Percentiles rank a stretch among this genome's conserved stretches.
Evolutionary conservation across 768 basidiomycete genomes (phyloP).

Genomic region (Vishniacozyma victoriae): DNA sequence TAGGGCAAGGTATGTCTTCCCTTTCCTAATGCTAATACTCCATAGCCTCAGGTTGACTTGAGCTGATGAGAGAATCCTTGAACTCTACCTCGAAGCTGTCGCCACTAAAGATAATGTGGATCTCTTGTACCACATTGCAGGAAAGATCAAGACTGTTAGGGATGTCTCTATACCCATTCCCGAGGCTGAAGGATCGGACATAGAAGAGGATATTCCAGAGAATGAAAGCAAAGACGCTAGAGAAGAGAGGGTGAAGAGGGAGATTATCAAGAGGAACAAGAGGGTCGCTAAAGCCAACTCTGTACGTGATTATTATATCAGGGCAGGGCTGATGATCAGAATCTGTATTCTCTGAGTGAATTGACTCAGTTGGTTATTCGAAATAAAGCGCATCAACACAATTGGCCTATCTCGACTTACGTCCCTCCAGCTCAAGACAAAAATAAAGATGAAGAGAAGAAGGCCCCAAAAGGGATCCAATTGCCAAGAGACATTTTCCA

Average conservation of each 20-base stretch:
- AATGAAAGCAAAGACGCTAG: background rate
- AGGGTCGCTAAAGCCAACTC: no score
- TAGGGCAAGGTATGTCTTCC: no score
- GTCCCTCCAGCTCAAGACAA: no score
- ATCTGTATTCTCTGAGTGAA: slow-evolving; percentile 80
- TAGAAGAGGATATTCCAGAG: slow-evolving; percentile 58
- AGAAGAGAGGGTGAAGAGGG: background rate
- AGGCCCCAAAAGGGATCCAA: slow-evolving; percentile 72
- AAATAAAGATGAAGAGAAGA: no score
- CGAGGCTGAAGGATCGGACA: no score
- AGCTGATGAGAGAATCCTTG: slow-evolving; percentile 63
- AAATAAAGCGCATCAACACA: slow-evolving; percentile 56
- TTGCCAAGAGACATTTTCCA: slow-evolving; percentile 78
- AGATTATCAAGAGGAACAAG: no score
- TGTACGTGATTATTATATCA: no score
- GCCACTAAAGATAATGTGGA: slow-evolving; percentile 74
- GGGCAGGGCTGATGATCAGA: slow-evolving; percentile 53
- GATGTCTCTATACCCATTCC: no score
- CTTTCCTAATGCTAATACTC: no score
- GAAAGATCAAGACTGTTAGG: slow-evolving; percentile 77
- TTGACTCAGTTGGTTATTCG: slow-evolving; percentile 83
- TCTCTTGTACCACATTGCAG: slow-evolving; percentile 72
- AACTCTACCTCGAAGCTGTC: slow-evolving; percentile 76
- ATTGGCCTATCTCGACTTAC: slow-evolving; percentile 72
- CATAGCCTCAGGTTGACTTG: slow-evolving; percentile 1